phyloP scores from a whole-genome alignment of 768 basidiomycete species.

The Gyrodon lividus region DNA sequence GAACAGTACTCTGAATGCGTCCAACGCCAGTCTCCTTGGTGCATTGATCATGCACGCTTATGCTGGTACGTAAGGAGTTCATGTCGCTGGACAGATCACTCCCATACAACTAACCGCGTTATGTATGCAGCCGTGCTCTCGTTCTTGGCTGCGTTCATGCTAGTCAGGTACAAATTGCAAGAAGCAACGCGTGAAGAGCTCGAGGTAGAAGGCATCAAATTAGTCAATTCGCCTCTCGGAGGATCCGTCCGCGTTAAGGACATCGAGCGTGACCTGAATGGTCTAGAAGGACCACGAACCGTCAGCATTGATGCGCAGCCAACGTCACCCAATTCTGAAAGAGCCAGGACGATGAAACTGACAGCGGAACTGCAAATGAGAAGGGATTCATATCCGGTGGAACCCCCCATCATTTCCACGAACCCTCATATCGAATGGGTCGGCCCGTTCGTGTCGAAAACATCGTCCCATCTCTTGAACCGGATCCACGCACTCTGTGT shows the following conservation, averaged over 20 bases:
- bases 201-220: conserved; percentile 33
- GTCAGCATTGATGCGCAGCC: background rate
- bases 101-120: background rate
- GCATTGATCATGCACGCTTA: conserved; percentile 55
- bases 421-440: conserved; percentile 54
- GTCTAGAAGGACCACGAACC: conserved; percentile 1
- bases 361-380: background rate
- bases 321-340: too few species aligned
- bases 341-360: background rate
- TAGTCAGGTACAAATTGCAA: conserved; percentile 53
- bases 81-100: background rate
- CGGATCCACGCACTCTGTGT: conserved; percentile 52
- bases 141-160: conserved; percentile 56
- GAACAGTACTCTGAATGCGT: conserved; percentile 24
- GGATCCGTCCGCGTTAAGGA: conserved; percentile 10
- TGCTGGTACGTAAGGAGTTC: conserved; percentile 39
- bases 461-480: conserved; percentile 44
- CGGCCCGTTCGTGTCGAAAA: conserved; percentile 43
- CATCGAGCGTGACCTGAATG: conserved; percentile 9
- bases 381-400: conserved; percentile 8
- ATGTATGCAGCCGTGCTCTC: conserved; percentile 38
- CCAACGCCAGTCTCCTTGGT: conserved; percentile 49
- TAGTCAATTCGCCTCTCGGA: conserved; percentile 22
- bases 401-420: conserved; percentile 37
- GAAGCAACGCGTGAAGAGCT: conserved; percentile 50